Conservation (phyloP, 2,329 filamentous ascomycete genomes). For the Xylaria sp. region DNA sequence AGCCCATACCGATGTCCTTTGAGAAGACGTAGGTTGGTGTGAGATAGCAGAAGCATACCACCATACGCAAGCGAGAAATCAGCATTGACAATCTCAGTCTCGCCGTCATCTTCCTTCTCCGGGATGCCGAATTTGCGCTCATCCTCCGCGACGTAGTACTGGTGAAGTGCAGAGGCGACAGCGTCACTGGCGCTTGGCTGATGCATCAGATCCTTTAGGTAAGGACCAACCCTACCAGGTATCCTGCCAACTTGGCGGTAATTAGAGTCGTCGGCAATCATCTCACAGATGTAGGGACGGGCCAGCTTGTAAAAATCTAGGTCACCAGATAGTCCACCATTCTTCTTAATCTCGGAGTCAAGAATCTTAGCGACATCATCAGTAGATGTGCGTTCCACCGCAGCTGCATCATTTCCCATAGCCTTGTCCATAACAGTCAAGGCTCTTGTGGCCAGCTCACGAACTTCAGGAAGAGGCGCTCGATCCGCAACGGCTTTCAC, state of each 20-base stretch:
- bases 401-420: slow-evolving; percentile 74
- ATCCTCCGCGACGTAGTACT: slow-evolving; percentile 82
- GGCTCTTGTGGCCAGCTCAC: slow-evolving; percentile 84
- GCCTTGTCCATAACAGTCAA: slow-evolving; percentile 89
- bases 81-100: slow-evolving; percentile 95
- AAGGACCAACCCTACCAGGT: slow-evolving; percentile 70
- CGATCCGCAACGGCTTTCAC: slow-evolving; percentile 86
- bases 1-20: slow-evolving; percentile 98
- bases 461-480: slow-evolving; percentile 91
- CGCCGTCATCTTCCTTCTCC: slow-evolving; percentile 86
- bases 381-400: slow-evolving; percentile 69
- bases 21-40: slow-evolving; percentile 91
- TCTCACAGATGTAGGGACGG: slow-evolving; percentile 77
- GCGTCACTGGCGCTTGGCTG: slow-evolving; percentile 63
- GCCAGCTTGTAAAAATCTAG: slow-evolving; percentile 70
- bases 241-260: slow-evolving; percentile 80
- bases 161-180: slow-evolving; percentile 75
- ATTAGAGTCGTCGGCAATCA: slow-evolving; percentile 89
- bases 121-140: slow-evolving; percentile 84
- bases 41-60: slow-evolving; percentile 94
- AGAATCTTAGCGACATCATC: slow-evolving; percentile 78
- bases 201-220: slow-evolving; percentile 73
- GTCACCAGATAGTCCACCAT: slow-evolving; percentile 65
- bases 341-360: slow-evolving; percentile 75
- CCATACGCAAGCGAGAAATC: slow-evolving; percentile 97